Base-by-base conservation (phyloP, 2,329 filamentous ascomycete genomes). In the Davidsoniella australis region DNA sequence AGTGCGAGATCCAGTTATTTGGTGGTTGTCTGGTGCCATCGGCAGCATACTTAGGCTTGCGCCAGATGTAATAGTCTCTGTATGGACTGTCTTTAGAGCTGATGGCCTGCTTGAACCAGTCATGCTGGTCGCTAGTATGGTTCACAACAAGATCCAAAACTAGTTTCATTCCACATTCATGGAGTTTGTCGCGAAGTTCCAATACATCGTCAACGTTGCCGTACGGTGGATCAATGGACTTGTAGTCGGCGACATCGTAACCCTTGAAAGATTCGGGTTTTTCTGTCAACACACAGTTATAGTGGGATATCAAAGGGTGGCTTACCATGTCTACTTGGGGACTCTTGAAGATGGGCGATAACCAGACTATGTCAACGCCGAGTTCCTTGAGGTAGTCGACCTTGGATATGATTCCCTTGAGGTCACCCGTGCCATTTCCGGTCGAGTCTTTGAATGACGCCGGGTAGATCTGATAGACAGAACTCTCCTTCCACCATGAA, bases 61-160 rank as follows among this genome's bases (percentile, higher is more conserved):
- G 67, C 80, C 80, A 84, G 56, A 80, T 74, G 58, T 80, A 81
- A 69, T 72, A 81, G 59, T 78, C 69, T 33, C 75, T 64, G 56
- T 74, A 75, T 1, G 68, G 63, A 58, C 67, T 75, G 52, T 69
- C 62, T 56, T 70, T 75, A 24, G 68, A 70, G 53, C 67, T 69
- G 46, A 75, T 67, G 2, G 77, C 81, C 57, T 83, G 72, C 44
- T 74, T 68, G 63, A 85, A 85, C 81, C 81, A 87, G 3, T 69
- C 68, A 57, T 85, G 79, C 58, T 76, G 64, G 54, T 69, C 62
- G 41, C 63, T 67, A 1, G 80, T 85, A 59, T 87, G 82, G 54
- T 85, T 86, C 48, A 85, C 73, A 1, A 86, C 82, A 8, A 86
- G 64, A 57, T 86, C 82, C 56, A 85, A 71, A 18, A 86, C 70